Conservation (phyloP, 1,139 yeast genomes). For the Sugiyamaella xylanicola region DNA sequence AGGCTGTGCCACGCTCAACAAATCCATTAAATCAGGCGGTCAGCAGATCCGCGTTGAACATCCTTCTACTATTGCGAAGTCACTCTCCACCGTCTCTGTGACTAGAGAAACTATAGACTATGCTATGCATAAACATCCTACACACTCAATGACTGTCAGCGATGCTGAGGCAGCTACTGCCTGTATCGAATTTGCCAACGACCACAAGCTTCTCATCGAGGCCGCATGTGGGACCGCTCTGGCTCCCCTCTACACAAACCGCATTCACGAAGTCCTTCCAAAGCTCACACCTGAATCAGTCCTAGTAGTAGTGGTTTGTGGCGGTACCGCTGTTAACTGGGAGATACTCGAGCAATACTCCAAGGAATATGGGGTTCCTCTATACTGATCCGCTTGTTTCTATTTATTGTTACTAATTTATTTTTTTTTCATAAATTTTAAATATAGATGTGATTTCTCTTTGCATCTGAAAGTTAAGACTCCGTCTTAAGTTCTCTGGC, state of each 20-base stretch:
- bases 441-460: too few species aligned
- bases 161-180: constrained; percentile 61
- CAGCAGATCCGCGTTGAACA: constrained; percentile 46
- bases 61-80: constrained; percentile 61
- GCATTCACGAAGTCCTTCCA: constrained; percentile 34
- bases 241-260: constrained; percentile 51
- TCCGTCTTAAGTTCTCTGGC: too few species aligned
- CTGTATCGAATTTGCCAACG: constrained; percentile 54
- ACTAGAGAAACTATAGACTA: constrained; percentile 53
- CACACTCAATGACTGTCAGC: constrained; percentile 52
- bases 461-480: too few species aligned
- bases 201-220: constrained; percentile 58
- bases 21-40: constrained; percentile 49
- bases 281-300: constrained; percentile 32
- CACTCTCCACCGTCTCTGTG: constrained; percentile 62
- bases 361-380: constrained; percentile 30
- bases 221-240: constrained; percentile 79
- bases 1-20: constrained; percentile 62
- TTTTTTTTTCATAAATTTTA: too few species aligned
- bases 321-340: constrained; percentile 40
- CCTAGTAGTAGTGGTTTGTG: constrained; percentile 42
- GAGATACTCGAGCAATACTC: constrained; percentile 36
- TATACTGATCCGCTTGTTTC: not conserved
- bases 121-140: constrained; percentile 44
- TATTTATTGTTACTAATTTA: not conserved